These are phyloP conservation scores for Amauroascus niger DNA, from an alignment of 2,329 filamentous ascomycete species.

Conservation along the genomic window DNA sequence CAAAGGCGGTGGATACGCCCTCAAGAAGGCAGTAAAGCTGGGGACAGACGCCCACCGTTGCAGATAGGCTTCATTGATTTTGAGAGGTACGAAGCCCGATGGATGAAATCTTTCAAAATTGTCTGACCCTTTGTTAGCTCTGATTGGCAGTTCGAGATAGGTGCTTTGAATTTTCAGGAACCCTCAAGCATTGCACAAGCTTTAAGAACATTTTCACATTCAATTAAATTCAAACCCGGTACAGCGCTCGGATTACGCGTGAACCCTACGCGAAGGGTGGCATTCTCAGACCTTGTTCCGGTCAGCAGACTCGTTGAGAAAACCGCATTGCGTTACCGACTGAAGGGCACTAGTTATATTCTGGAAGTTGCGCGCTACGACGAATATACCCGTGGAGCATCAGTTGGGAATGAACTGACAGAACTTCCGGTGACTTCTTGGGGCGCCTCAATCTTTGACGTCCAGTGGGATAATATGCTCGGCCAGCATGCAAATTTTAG, in stretches of 20 bases:
- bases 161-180: slow-evolving; percentile 31
- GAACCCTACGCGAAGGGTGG: slow-evolving; percentile 24
- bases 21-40: slow-evolving; percentile 18
- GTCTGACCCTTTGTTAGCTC: slow-evolving; percentile 23
- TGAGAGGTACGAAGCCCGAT: slow-evolving; percentile 22
- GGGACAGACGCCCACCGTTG: slow-evolving; percentile 23
- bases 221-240: slow-evolving; percentile 22
- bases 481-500: slow-evolving; percentile 29
- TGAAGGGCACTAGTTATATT: slow-evolving; percentile 34
- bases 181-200: slow-evolving; percentile 22
- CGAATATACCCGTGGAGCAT: slow-evolving; percentile 21
- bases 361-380: slow-evolving; percentile 39
- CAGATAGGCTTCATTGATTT: slow-evolving; percentile 33
- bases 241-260: slow-evolving; percentile 21
- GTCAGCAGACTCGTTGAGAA: slow-evolving; percentile 33
- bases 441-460: slow-evolving; percentile 31
- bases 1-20: slow-evolving; percentile 31
- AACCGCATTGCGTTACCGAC: slow-evolving; percentile 29
- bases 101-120: background rate
- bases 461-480: slow-evolving; percentile 35
- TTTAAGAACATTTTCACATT: slow-evolving; percentile 25
- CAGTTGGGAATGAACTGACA: slow-evolving; percentile 17
- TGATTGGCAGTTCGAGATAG: slow-evolving; percentile 37
- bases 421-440: slow-evolving; percentile 26
- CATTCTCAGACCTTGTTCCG: slow-evolving; percentile 22